Conservation (phyloP, 768 basidiomycete genomes). For the Tylopilus balloui region DNA sequence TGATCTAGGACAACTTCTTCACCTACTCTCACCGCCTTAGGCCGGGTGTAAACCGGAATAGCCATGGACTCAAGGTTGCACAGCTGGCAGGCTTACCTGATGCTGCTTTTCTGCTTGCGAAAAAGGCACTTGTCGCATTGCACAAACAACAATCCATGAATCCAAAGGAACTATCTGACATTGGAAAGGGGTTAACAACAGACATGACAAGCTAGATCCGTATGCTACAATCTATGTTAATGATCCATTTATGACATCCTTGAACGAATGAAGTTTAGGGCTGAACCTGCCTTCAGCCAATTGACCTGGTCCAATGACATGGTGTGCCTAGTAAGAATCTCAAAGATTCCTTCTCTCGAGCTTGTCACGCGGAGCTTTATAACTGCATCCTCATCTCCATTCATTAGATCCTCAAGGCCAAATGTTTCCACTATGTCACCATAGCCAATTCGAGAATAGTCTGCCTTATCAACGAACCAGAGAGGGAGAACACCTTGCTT, state of each 20-base stretch:
- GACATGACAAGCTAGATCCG: slow-evolving; percentile 4
- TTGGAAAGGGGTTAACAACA: slow-evolving; percentile 30
- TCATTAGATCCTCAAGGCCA: slow-evolving; percentile 69
- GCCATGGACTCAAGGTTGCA: slow-evolving; percentile 89
- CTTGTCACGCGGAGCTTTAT: slow-evolving; percentile 64
- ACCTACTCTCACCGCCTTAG: slow-evolving; percentile 77
- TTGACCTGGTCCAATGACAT: slow-evolving; percentile 87
- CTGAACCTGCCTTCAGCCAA: slow-evolving; percentile 87
- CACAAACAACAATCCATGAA: slow-evolving; percentile 24
- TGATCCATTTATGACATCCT: slow-evolving; percentile 31
- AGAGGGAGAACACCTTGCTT: slow-evolving; percentile 97
- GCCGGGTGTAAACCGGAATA: slow-evolving; percentile 84
- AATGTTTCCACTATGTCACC: slow-evolving; percentile 80
- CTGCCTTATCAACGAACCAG: slow-evolving; percentile 85
- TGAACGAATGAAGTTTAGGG: slow-evolving; percentile 83
- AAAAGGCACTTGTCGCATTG: slow-evolving; percentile 45
- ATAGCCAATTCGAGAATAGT: slow-evolving; percentile 79
- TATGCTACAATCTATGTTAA: background rate
- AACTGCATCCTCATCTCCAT: slow-evolving; percentile 37
- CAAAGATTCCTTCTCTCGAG: slow-evolving; percentile 54
- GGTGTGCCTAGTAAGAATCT: slow-evolving; percentile 78
- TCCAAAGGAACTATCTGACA: slow-evolving; percentile 28
- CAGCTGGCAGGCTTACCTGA: slow-evolving; percentile 79
- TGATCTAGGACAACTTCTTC: slow-evolving; percentile 64
- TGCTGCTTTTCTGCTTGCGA: slow-evolving; percentile 56